Base-by-base conservation (phyloP, 176 grass and related monocot genomes). In the Rhynchospora breviuscula region DNA sequence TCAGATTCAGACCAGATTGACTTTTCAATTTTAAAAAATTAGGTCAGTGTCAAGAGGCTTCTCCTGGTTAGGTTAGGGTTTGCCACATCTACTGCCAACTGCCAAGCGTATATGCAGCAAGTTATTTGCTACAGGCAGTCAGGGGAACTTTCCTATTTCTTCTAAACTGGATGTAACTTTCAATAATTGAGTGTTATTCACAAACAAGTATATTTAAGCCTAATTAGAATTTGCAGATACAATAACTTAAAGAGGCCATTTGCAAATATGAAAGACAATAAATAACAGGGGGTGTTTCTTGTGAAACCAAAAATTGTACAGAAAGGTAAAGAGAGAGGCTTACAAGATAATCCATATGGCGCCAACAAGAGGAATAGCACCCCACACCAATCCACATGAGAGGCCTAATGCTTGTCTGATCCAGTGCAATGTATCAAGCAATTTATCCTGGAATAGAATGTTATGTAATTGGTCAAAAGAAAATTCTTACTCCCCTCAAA, bases 371-470 rank as follows among this genome's bases (percentile, higher is more conserved):
- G 93, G 96, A 8, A 93, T 48, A 76, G 89, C 91, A 79, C 96
- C 96, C 91, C 93, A 99, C 69, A 95, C 64, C 85, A 99, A 85
- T 48, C 96, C 96, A 46, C 89, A 99, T 57, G 84, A 47, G 51
- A 99, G 93, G 33, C 86, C 96, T 22, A 93, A 46, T 25, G 9
- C 93, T 87, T 99, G 96, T 22, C 96, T 91, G 89, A 95, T 99
- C 96, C 96, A 99, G 87, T 99, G 93, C 80, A 99, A 78, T 19
- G 86, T 91, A 77, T 99, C 93, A 14, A 90, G 85, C 86, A 99
- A 84, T 78, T 92, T 89, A 88, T 99, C 93, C 96, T 99, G 59
- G 33, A 71, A 59, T 43, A 76, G 7, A 35, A 33, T 15, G 6
- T 57, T 57, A 78, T 9, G 7, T 31, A 57, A 78, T 78, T 18